Percentiles rank a stretch among this genome's conserved stretches.
phyloP scores from a whole-genome alignment of 2,329 filamentous ascomycete genomes.

The Waltergamsia citrina region DNA sequence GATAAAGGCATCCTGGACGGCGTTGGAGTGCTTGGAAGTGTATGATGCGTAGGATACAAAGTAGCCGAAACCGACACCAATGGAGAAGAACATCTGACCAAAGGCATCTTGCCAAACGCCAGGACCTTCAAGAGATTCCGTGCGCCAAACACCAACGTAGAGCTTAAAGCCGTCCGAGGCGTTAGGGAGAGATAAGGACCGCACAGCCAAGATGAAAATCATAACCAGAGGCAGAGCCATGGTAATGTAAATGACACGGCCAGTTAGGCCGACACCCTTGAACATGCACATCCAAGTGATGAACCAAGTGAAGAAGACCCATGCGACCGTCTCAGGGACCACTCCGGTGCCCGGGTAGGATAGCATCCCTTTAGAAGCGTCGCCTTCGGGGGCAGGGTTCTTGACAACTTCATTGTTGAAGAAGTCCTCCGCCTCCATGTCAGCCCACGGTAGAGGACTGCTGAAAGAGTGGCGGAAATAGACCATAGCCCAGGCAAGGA shows the following conservation, averaged over 20 bases:
- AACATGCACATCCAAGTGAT: conserved; percentile 47
- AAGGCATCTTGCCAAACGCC: conserved; percentile 41
- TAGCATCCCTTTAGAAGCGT: background rate
- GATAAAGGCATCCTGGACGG: conserved; percentile 42
- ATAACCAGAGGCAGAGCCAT: conserved; percentile 46
- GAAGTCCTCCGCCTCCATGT: conserved; percentile 5
- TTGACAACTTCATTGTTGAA: conserved; percentile 2
- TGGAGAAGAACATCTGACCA: conserved; percentile 29
- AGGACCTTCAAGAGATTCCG: conserved; percentile 24
- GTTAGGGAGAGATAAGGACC: conserved; percentile 38
- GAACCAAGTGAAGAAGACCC: conserved; percentile 47
- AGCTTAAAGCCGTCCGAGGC: conserved; percentile 37
- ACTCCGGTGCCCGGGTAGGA: conserved; percentile 30
- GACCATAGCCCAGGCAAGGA: conserved; percentile 43
- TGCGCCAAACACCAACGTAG: conserved; percentile 26
- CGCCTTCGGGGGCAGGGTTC: background rate
- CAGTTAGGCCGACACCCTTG: conserved; percentile 43
- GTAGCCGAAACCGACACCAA: conserved; percentile 43
- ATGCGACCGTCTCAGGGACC: conserved; percentile 41
- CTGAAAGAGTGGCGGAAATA: conserved; percentile 43
- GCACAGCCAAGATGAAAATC: conserved; percentile 41
- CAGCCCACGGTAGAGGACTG: conserved; percentile 40
- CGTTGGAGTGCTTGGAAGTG: conserved; percentile 41
- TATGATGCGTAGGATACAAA: conserved; percentile 46
- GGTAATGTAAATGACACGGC: conserved; percentile 46